A percentile compares a stretch with the other conserved stretches of the same genome.
These are phyloP conservation scores for Mucor sp. DNA, from an alignment of 371 early-diverging fungal genomes.

Conservation along the genomic window DNA sequence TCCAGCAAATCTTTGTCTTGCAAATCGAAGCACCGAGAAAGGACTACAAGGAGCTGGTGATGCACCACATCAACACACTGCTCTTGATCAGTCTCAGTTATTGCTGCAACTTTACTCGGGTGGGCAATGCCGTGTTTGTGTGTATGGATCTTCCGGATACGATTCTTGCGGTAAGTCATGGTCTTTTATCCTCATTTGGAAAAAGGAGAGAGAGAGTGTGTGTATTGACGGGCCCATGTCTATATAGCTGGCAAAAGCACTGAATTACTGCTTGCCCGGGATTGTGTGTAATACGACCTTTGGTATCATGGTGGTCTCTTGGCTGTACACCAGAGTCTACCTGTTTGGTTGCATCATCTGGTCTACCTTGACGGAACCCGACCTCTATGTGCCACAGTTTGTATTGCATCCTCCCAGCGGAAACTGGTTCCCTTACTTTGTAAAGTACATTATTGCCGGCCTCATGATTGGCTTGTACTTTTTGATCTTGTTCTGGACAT, in stretches of 20 bases:
- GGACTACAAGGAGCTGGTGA: slow-evolving; percentile 68
- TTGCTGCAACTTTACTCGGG: slow-evolving; percentile 65
- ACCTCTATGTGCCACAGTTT: slow-evolving; percentile 43
- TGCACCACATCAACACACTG: slow-evolving; percentile 76
- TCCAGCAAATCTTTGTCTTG: slow-evolving; percentile 74
- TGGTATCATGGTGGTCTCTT: slow-evolving; percentile 61
- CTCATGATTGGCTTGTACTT: slow-evolving; percentile 44
- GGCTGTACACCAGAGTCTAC: slow-evolving; percentile 75
- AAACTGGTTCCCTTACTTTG: slow-evolving; percentile 53
- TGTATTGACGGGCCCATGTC: not conserved
- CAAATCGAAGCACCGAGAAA: slow-evolving; percentile 72
- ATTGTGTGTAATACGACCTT: slow-evolving; percentile 62
- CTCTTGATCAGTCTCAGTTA: slow-evolving; percentile 68
- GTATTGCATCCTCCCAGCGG: slow-evolving; percentile 45
- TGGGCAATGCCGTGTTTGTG: slow-evolving; percentile 75
- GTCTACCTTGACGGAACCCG: slow-evolving; percentile 48
- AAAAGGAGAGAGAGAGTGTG: no score
- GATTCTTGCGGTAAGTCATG: slow-evolving; percentile 68
- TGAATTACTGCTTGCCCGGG: slow-evolving; percentile 55
- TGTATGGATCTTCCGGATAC: slow-evolving; percentile 80
- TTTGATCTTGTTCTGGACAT: slow-evolving; percentile 66
- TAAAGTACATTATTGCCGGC: slow-evolving; percentile 48
- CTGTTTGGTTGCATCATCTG: slow-evolving; percentile 53
- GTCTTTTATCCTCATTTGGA: not conserved
- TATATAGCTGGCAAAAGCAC: slow-evolving; percentile 54